These are phyloP conservation scores for Suillus clintonianus DNA, from an alignment of 768 basidiomycete species.

Conservation along the genomic window DNA sequence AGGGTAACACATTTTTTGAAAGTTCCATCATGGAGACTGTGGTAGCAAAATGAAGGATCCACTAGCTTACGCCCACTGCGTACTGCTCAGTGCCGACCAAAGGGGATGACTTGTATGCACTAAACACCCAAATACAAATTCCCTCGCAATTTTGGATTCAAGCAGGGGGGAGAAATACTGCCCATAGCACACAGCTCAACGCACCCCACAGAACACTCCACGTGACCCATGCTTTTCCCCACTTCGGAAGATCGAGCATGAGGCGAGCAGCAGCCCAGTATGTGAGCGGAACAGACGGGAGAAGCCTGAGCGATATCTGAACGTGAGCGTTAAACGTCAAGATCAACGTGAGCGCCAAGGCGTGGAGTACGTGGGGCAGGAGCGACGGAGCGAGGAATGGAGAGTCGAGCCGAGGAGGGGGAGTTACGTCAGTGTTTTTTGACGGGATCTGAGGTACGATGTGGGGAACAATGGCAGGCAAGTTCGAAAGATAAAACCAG, in stretches of 20 bases:
- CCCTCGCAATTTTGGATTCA: conserved; percentile 33
- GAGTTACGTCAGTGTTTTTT: background rate
- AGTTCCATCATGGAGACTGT: too few relatives aligned
- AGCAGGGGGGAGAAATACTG: conserved; percentile 88
- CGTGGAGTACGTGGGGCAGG: conserved; percentile 76
- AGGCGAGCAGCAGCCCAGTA: conserved; percentile 88
- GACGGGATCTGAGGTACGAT: conserved; percentile 2
- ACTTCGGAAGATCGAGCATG: conserved; percentile 46
- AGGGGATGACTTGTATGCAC: too few relatives aligned
- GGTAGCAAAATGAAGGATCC: too few relatives aligned
- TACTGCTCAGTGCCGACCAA: too few relatives aligned
- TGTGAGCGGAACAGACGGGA: conserved; percentile 71
- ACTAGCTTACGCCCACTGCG: too few relatives aligned
- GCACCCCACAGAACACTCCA: conserved; percentile 84
- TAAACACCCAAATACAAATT: background rate
- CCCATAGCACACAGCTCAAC: conserved; percentile 75
- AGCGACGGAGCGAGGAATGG: conserved; percentile 45
- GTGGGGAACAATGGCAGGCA: conserved; percentile 7
- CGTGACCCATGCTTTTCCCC: conserved; percentile 64
- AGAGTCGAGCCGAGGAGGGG: conserved; percentile 10
- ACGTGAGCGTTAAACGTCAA: conserved; percentile 82
- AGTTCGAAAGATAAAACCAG: conserved; percentile 22
- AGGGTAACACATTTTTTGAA: too few relatives aligned
- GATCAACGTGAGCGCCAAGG: conserved; percentile 57
- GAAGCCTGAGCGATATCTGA: conserved; percentile 82